Base-by-base conservation (phyloP, 768 basidiomycete genomes). In the Strobilomyces echinocephalus region DNA sequence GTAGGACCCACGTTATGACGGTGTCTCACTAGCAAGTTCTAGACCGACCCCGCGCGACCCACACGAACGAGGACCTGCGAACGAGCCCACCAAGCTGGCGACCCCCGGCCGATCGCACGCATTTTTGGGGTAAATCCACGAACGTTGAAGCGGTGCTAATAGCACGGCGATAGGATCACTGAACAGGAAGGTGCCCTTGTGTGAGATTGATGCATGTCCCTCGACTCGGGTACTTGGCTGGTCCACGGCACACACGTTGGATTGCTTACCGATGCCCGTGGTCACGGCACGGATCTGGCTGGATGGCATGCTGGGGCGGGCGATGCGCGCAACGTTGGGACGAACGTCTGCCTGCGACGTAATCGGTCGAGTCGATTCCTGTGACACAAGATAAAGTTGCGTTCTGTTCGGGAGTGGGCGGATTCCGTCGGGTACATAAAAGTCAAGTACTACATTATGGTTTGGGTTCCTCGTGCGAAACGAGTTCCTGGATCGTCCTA, bases 401-500 rank as follows among this genome's bases (percentile, higher is more conserved):
- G 14, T 53, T 54, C 24, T 39, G 31, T 46, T 57, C 38, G 52
- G 52, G n/a, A 52, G 21, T 46, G 33, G 42, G 36, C 11, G 20
- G 49, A 20, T 50, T 47, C 34, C 59, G 53, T 26, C 33, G 26
- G 35, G 20, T 33, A 52, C 39, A 53, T 53, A 56, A 39, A 51
- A 56, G 60, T 56, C 56, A 64, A 56, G 43, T 66, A n/a, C 50
- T 64, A 54, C 61, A 56, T 65, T 63, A 64, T 33, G 53, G 60
- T 60, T 60, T 42, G 28, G 36, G 46, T 21, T 49, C 9, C 47
- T 49, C 49, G 52, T 46, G 42, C 57, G 56, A 36, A 52, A 31
- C 57, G 55, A 58, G 59, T 65, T 30, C 64, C 67, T 71, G 61
- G 67, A 69, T 67, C 52, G 57, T 58, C 67, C 60, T 69, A 60